A percentile compares a stretch with the other conserved stretches of the same genome.
Conservation (phyloP, 495 filamentous ascomycete genomes). For the Penicillium roqueforti region DNA sequence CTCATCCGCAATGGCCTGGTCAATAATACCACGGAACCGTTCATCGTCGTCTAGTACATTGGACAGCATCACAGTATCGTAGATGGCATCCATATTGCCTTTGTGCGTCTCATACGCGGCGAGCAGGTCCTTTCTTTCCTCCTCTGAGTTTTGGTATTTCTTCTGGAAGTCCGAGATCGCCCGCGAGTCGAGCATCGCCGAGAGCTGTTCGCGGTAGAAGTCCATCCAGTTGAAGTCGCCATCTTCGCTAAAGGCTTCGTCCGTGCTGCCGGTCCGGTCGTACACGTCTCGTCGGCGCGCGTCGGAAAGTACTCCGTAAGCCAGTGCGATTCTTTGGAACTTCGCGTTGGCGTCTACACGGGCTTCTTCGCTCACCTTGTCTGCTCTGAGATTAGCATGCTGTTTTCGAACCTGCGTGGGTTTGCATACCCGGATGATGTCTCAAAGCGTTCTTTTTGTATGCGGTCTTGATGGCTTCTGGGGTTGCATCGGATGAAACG, state of each 20-base stretch:
- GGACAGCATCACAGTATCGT: constrained; percentile 79
- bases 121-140: constrained; percentile 73
- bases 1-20: constrained; percentile 67
- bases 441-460: constrained; percentile 85
- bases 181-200: constrained; percentile 62
- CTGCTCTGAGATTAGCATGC: constrained; percentile 26
- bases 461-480: constrained; percentile 86
- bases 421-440: constrained; percentile 77
- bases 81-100: constrained; percentile 72
- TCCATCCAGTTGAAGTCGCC: constrained; percentile 85
- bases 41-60: constrained; percentile 82
- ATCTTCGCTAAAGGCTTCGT: constrained; percentile 67
- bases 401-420: background rate
- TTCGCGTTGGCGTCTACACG: constrained; percentile 66
- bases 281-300: constrained; percentile 72
- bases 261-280: constrained; percentile 81
- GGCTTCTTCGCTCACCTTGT: constrained; percentile 64
- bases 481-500: constrained; percentile 61
- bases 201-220: constrained; percentile 81
- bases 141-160: constrained; percentile 80
- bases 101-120: constrained; percentile 63
- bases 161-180: constrained; percentile 67
- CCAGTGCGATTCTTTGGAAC: constrained; percentile 90
- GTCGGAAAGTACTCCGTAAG: constrained; percentile 89
- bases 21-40: constrained; percentile 73